phyloP scores from a whole-genome alignment of 1,139 yeast species.

The Spathaspora sp. region DNA sequence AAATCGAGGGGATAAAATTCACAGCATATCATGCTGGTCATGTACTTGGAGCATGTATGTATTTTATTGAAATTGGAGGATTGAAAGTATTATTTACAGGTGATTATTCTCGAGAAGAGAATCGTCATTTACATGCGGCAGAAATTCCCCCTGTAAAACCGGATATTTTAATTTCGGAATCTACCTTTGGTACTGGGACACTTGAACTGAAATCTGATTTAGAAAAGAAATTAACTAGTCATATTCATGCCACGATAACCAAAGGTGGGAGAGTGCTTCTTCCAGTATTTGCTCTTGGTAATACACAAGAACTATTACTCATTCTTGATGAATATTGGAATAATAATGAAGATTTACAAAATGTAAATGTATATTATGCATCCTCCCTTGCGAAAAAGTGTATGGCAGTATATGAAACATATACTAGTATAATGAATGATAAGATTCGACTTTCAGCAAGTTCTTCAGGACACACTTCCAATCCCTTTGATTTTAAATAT shows the following conservation, averaged over 20 bases:
- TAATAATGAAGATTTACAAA: constrained; percentile 76
- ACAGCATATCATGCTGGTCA: constrained; percentile 99
- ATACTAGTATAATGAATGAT: constrained; percentile 96
- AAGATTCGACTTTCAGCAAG: constrained; percentile 75
- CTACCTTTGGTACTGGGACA: constrained; percentile 97
- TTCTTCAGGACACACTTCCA: constrained; percentile 37
- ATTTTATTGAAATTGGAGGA: constrained; percentile 91
- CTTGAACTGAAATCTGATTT: constrained; percentile 88
- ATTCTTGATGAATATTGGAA: constrained; percentile 96
- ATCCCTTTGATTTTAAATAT: constrained; percentile 88
- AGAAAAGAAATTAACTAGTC: constrained; percentile 74
- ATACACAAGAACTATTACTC: constrained; percentile 89
- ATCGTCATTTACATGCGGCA: constrained; percentile 91
- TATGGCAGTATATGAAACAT: constrained; percentile 96
- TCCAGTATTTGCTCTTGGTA: constrained; percentile 95
- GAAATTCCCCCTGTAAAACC: constrained; percentile 91
- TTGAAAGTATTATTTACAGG: constrained; percentile 89
- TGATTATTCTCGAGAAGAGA: constrained; percentile 93
- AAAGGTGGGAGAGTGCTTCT: constrained; percentile 91
- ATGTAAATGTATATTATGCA: constrained; percentile 83
- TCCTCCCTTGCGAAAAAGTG: constrained; percentile 93
- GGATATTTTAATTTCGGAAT: constrained; percentile 87
- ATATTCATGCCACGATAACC: constrained; percentile 78
- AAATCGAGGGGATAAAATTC: constrained; percentile 88
- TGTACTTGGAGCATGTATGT: constrained; percentile 98